phyloP scores from a whole-genome alignment of 306 rosid species.

The Datisca glomerata region DNA sequence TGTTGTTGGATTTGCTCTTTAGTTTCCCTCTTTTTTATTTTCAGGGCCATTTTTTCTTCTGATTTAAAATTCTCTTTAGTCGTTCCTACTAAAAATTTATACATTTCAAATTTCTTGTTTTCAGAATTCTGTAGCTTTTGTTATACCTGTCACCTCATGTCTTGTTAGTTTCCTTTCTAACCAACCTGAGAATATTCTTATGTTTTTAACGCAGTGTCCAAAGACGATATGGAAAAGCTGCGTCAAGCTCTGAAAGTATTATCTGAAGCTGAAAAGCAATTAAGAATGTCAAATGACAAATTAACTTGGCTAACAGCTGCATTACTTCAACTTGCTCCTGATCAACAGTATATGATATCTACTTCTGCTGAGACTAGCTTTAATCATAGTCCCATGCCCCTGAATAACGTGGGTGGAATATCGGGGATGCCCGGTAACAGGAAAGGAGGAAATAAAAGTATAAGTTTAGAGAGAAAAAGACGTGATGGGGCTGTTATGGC shows the following conservation, averaged over 20 bases:
- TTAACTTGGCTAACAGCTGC: conserved; percentile 97
- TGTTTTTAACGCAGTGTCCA: conserved; percentile 37
- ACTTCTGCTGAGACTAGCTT: conserved; percentile 78
- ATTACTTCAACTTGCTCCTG: conserved; percentile 97
- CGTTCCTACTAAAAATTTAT: too few relatives aligned
- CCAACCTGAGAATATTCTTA: not conserved
- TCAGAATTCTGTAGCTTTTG: too few relatives aligned
- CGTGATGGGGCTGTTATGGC: conserved; percentile 27
- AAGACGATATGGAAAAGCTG: conserved; percentile 95
- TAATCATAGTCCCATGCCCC: conserved; percentile 60
- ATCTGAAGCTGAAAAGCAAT: conserved; percentile 95
- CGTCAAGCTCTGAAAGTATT: conserved; percentile 92
- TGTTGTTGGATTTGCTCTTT: too few relatives aligned
- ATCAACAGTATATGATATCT: conserved; percentile 86
- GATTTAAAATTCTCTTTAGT: not conserved
- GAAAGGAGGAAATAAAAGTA: conserved; percentile 27
- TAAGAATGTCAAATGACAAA: conserved; percentile 90
- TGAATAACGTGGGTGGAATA: conserved; percentile 33
- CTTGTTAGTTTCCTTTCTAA: too few relatives aligned
- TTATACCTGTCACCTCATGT: too few relatives aligned
- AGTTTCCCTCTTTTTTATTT: too few relatives aligned
- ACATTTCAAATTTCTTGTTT: not conserved
- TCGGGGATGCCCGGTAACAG: conserved; percentile 29
- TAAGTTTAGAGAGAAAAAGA: conserved; percentile 40
- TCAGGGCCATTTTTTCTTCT: not conserved